Evolutionary conservation across 192 early-diverging fungal species (phyloP).

Genomic region (Coemansia asiatica): DNA sequence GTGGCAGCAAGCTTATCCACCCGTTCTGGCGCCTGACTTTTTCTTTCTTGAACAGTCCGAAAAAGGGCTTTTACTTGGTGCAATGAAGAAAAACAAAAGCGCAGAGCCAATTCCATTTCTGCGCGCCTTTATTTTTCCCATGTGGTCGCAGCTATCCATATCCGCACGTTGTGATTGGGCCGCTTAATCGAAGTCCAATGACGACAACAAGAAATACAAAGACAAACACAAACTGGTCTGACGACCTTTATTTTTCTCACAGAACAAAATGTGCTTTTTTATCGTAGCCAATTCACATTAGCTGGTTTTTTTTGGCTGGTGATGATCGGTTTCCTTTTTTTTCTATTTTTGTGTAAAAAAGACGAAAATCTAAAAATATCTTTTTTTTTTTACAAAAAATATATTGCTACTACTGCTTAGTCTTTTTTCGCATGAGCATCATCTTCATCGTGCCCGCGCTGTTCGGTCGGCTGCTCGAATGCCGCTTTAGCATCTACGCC

Average conservation of each 20-base stretch:
- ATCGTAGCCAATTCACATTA: neutral
- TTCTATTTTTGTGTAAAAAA: neutral
- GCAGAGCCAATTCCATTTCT: neutral
- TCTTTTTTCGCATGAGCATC: neutral
- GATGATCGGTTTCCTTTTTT: neutral
- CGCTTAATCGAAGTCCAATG: constrained; percentile 3
- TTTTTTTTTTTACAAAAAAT: no score
- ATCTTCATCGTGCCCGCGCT: neutral
- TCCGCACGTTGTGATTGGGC: constrained; percentile 4
- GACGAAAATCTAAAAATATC: no score
- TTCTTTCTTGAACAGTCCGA: no score
- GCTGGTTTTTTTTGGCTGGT: neutral
- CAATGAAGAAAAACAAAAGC: neutral
- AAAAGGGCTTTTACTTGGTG: no score
- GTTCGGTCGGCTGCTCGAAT: neutral
- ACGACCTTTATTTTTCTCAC: neutral
- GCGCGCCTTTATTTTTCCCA: neutral
- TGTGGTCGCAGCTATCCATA: neutral
- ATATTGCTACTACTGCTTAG: no score
- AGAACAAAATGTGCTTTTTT: neutral
- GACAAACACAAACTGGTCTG: constrained; percentile 3
- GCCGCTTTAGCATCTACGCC: constrained; percentile 24
- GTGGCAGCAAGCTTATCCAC: no score
- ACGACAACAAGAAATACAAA: constrained; percentile 6
- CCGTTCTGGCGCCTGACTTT: no score